Conservation (phyloP, 257 asterid genomes). For the Verbascum thapsus region DNA sequence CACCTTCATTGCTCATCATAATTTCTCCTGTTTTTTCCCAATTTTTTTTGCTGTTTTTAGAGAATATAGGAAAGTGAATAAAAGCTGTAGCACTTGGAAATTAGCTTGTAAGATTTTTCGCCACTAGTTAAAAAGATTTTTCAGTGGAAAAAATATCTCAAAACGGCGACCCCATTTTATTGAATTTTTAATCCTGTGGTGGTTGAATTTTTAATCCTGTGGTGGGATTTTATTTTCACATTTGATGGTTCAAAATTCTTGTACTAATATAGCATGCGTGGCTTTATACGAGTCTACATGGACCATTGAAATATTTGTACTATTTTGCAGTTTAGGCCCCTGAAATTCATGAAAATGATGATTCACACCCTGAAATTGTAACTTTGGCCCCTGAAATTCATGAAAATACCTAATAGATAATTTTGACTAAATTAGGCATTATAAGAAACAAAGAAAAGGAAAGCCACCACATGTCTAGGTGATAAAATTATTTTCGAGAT, state of each 20-base stretch:
- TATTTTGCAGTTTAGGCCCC: slow-evolving; percentile 30
- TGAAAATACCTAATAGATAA: neutral
- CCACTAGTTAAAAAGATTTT: slow-evolving; percentile 24
- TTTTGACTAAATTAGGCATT: neutral
- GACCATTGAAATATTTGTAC: slow-evolving; percentile 6
- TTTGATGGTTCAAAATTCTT: slow-evolving; percentile 56
- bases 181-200: slow-evolving; percentile 37
- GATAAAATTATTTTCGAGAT: no score
- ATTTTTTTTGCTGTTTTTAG: neutral
- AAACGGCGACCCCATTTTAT: slow-evolving; percentile 28
- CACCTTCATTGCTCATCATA: slow-evolving; percentile 54
- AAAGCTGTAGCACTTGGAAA: slow-evolving; percentile 23
- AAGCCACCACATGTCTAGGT: no score
- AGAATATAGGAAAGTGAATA: slow-evolving; percentile 18
- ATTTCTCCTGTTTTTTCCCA: slow-evolving; percentile 59
- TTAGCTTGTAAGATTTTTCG: slow-evolving; percentile 11
- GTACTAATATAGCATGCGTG: slow-evolving; percentile 3
- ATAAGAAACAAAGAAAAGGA: neutral
- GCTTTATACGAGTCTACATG: neutral
- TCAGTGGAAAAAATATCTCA: slow-evolving; percentile 54
- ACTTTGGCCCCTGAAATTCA: neutral
- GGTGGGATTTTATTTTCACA: slow-evolving; percentile 28
- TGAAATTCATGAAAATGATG: neutral
- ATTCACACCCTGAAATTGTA: slow-evolving; percentile 24
- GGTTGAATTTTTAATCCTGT: slow-evolving; percentile 20